phyloP scores from a whole-genome alignment of 345 rosid genomes.

The Euphorbia pulcherrima region DNA sequence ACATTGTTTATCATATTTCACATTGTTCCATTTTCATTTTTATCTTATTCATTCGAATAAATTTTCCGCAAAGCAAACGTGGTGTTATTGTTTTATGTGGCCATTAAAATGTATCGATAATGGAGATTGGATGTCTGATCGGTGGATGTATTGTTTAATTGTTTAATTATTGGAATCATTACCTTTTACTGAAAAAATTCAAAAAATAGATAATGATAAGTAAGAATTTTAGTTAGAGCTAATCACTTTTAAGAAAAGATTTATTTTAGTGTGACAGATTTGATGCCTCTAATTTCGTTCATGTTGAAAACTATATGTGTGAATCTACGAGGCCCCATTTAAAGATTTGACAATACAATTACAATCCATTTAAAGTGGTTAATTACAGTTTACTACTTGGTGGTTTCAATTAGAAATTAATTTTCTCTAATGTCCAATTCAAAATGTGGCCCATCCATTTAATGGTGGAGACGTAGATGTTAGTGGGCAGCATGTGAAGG shows the following conservation, averaged over 20 bases:
- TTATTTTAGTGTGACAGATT: slow-evolving; percentile 16
- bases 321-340: slow-evolving; percentile 9
- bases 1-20: too few species aligned
- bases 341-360: background rate
- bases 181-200: background rate
- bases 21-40: too few species aligned
- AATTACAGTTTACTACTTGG: slow-evolving; percentile 11
- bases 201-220: slow-evolving; percentile 14
- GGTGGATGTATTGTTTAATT: too few species aligned
- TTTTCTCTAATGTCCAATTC: slow-evolving; percentile 35
- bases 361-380: slow-evolving; percentile 1
- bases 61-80: too few species aligned
- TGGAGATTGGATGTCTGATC: too few species aligned
- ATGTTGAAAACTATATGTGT: slow-evolving; percentile 4
- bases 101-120: too few species aligned
- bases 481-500: slow-evolving; percentile 55
- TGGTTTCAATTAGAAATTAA: background rate
- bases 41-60: too few species aligned
- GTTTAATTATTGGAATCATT: too few species aligned
- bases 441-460: slow-evolving; percentile 36
- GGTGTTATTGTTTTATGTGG: too few species aligned
- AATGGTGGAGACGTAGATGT: slow-evolving; percentile 41
- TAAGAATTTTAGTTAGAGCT: background rate
- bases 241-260: background rate
- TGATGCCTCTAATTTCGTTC: slow-evolving; percentile 20